Percentiles rank a stretch among this genome's conserved stretches.
phyloP scores from a whole-genome alignment of 257 asterid species.

The Petunia axillaris region DNA sequence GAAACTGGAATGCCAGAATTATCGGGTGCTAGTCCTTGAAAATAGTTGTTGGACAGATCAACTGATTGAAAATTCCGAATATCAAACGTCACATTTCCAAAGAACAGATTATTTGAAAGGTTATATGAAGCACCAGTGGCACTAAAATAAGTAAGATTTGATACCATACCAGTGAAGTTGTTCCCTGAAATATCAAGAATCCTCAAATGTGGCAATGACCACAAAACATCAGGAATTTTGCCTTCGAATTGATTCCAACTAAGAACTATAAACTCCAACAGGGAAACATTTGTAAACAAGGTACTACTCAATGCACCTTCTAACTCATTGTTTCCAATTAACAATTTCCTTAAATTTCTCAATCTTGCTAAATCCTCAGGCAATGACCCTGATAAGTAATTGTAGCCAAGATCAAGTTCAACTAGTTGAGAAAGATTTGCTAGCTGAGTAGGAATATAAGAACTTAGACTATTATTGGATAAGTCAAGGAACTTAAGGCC shows the following conservation, averaged over 20 bases:
- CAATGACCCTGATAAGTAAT: constrained; percentile 53
- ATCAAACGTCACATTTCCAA: constrained; percentile 48
- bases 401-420: constrained; percentile 60
- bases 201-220: constrained; percentile 42
- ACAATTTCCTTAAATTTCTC: constrained; percentile 43
- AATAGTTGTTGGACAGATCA: constrained; percentile 63
- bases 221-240: constrained; percentile 40
- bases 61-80: constrained; percentile 28
- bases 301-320: constrained; percentile 40
- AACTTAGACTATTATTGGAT: constrained; percentile 54
- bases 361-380: constrained; percentile 47
- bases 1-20: constrained; percentile 9
- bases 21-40: constrained; percentile 52
- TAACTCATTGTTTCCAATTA: constrained; percentile 50
- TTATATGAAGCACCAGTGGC: constrained; percentile 45
- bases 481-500: constrained; percentile 49
- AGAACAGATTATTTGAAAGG: constrained; percentile 62
- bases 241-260: constrained; percentile 42
- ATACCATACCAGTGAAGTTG: constrained; percentile 56
- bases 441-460: constrained; percentile 54
- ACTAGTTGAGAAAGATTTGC: constrained; percentile 49
- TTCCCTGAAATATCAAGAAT: constrained; percentile 61
- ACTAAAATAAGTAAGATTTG: constrained; percentile 31
- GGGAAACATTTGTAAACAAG: constrained; percentile 36
- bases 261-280: constrained; percentile 41